These are phyloP conservation scores for Colletotrichum aenigma DNA, from an alignment of 2,329 filamentous ascomycete species.

Conservation along the genomic window DNA sequence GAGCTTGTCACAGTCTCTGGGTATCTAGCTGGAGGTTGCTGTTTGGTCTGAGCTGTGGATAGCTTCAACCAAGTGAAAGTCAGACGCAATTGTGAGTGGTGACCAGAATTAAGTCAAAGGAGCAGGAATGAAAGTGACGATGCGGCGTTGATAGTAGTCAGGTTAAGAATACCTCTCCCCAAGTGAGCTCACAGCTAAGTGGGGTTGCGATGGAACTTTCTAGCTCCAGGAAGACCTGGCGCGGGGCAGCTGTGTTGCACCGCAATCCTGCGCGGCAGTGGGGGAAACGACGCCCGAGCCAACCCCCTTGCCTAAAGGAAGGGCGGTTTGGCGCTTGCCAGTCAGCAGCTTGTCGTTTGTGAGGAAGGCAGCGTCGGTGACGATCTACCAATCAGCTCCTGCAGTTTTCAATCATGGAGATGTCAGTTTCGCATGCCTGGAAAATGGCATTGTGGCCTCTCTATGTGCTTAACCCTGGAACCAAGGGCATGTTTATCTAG, in stretches of 20 bases:
- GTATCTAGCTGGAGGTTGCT: background rate
- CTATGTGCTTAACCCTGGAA: background rate
- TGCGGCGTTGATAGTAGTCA: background rate
- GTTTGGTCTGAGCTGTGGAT: background rate
- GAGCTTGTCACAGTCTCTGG: background rate
- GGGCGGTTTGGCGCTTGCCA: background rate
- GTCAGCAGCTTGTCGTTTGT: background rate
- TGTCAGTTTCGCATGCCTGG: background rate
- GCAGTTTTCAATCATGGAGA: background rate
- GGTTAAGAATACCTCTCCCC: background rate
- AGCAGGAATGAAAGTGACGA: background rate
- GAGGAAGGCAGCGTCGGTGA: background rate
- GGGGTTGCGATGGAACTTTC: slow-evolving; percentile 2
- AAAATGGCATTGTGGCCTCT: background rate
- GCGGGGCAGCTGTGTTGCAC: background rate
- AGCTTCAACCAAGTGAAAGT: background rate
- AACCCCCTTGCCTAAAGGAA: background rate
- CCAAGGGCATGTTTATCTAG: background rate
- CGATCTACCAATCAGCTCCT: background rate
- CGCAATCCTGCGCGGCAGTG: background rate
- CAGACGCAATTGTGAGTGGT: background rate
- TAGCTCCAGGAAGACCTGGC: background rate
- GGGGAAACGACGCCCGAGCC: background rate
- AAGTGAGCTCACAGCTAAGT: background rate
- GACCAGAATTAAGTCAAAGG: background rate